Evolutionary conservation across 2,329 filamentous ascomycete genomes (phyloP), one percentile per base, ranked within the genome.

Genomic region (Lachnum nothofagi): DNA sequence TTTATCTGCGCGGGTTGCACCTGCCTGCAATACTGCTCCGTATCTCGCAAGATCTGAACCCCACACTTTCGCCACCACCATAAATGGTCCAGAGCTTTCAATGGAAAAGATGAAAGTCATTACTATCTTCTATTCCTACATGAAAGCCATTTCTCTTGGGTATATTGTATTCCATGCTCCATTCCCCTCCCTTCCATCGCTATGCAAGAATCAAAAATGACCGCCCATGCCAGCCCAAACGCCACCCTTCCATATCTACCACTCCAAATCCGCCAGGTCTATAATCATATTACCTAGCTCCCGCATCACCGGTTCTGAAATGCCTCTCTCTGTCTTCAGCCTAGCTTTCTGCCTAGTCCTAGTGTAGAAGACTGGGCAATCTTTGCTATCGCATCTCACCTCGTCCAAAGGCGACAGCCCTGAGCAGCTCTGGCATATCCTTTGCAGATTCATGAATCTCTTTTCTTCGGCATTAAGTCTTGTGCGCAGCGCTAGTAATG

Each of bases 341-440:
- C 66, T 73, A 8, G 76, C 74, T 19, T 67, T 67, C 63, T 87
- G 82, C 65, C 82, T 85, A 45, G 80, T 76, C 12, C 88, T 70
- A 25, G 83, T 83, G 68, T 95, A 97, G 59, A 95, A 97, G 0
- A 95, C 88, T 0, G 91, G 86, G 64, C 93, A 98, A 68, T 95
- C 91, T 65, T 87, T 82, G 66, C 87, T 95, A 63, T 95, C 89
- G 64, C 93, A 98, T 34, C 69, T 75, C n/a, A 96, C 83, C 27
- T 86, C 81, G 31, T 96, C 91, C 2, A 80, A 72, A 55, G 82
- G 85, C 3, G 85, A 75, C 16, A 91, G 64, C 0, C 82, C 83
- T 33, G 88, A 83, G 66, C 93, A 98, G 60, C 80, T 86, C 52
- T 85, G 81, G 67, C 93, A 98, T 7, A 95, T 72, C 42, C 74